Base-by-base conservation (phyloP, 768 basidiomycete species). In the Leccinum disarticulatum region DNA sequence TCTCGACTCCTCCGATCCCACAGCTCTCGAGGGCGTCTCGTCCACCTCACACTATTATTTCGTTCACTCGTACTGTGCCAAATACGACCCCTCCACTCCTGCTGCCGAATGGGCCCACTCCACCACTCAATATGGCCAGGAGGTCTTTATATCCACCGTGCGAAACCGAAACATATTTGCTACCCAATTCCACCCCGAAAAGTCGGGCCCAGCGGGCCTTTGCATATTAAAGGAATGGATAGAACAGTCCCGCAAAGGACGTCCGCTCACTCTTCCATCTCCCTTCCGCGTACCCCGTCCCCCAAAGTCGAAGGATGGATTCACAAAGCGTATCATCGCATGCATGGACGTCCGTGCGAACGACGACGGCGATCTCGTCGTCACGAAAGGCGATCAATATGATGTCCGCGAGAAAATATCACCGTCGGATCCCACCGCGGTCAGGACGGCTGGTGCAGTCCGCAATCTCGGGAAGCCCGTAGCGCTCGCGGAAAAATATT, bases 321-420 rank as follows among this genome's bases (percentile, higher is more conserved):
- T 96, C 61, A 96, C 95, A 3, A 98, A 93, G 74, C 91, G 97
- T 51, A 90, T 99, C 71, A 84, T 98, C 63, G 96, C 97, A 15
- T 98, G 96, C 74, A 86, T 99, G 84, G 97, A 99, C 73, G 96
- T 99, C 22, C 88, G 97, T 49, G 86, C 95, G 19, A 98, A 98
- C 74, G 97, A 99, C 72, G 73, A 87, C 14, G 97, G 97, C 30
- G 97, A 99, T 73, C 86, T 99, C 55, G 95, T 99, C 59, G 97
- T 99, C 1, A 99, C 97, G 47, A 99, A 99, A 77, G 97, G 97
- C 58, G 97, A 99, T 74, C 97, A 97, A 73, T 99, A 99, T 77
- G 94, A 98, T 72, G 95, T 98, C 17, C 91, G 95, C 56, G 95
- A 98, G 75, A 93, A 88, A 68, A 71, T 59, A 50, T 57, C 57